These are phyloP conservation scores for Hypsizygus marmoreus DNA, from an alignment of 768 basidiomycete genomes.

Conservation along the genomic window DNA sequence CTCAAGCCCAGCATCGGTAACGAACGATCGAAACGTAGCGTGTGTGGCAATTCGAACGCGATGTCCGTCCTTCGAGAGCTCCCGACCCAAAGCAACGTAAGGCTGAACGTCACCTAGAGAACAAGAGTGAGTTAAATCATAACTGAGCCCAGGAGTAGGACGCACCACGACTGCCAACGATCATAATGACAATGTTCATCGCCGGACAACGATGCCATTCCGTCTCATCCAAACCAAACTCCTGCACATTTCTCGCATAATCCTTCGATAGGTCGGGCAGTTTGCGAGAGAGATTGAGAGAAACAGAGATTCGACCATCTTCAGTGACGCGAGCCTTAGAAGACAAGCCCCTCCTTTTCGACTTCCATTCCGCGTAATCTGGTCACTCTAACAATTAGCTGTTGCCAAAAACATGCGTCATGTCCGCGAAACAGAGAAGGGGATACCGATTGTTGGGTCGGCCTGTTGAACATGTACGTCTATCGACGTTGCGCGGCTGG, in stretches of 20 bases:
- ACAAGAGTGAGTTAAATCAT: not conserved
- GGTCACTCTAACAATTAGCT: no score
- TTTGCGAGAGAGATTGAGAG: slow-evolving; percentile 47
- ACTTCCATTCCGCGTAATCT: slow-evolving; percentile 42
- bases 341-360: slow-evolving; percentile 41
- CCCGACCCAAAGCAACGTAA: slow-evolving; percentile 57
- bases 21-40: slow-evolving; percentile 57
- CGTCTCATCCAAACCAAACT: slow-evolving; percentile 47
- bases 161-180: slow-evolving; percentile 65
- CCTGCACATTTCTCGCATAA: slow-evolving; percentile 45
- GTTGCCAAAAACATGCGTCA: not conserved
- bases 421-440: not conserved
- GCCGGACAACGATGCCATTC: slow-evolving; percentile 38
- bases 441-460: slow-evolving; percentile 20
- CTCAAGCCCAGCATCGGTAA: slow-evolving; percentile 51
- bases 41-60: slow-evolving; percentile 65
- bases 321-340: slow-evolving; percentile 41
- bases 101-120: slow-evolving; percentile 65
- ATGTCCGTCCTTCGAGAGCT: slow-evolving; percentile 51
- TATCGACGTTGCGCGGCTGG: no score
- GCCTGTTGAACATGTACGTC: no score
- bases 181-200: slow-evolving; percentile 65
- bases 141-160: not conserved
- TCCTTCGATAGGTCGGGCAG: slow-evolving; percentile 53
- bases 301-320: slow-evolving; percentile 52